Evolutionary conservation across 495 filamentous ascomycete genomes (phyloP).

Genomic region (Daldinia caldariorum): DNA sequence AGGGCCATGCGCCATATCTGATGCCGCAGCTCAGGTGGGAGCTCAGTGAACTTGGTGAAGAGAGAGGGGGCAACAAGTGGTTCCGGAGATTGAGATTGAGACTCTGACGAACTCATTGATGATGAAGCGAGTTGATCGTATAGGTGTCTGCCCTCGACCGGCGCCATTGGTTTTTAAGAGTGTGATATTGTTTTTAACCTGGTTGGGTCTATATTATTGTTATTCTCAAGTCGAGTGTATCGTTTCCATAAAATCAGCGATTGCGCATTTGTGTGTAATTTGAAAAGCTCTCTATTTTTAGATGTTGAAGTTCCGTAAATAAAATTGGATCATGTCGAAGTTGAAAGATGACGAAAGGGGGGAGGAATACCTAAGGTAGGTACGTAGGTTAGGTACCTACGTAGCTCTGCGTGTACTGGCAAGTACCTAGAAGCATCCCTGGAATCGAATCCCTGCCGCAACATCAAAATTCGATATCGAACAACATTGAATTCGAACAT

Average conservation of each 20-base stretch:
- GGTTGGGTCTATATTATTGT: too few relatives aligned
- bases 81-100: constrained; percentile 2
- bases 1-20: constrained; percentile 46
- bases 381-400: background rate
- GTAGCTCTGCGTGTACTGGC: background rate
- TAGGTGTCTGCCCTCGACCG: background rate
- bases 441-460: too few relatives aligned
- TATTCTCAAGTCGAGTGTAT: background rate
- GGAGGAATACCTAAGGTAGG: background rate
- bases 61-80: background rate
- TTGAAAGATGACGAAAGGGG: background rate
- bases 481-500: background rate
- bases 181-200: too few relatives aligned
- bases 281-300: background rate
- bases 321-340: background rate
- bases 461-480: background rate
- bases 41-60: constrained; percentile 36
- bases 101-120: background rate
- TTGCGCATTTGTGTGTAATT: background rate
- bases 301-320: background rate
- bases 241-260: too few relatives aligned
- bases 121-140: constrained; percentile 1
- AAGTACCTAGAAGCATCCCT: too few relatives aligned
- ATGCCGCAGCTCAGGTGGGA: constrained; percentile 50
- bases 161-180: background rate